A percentile compares a stretch with the other conserved stretches of the same genome.
phyloP scores from a whole-genome alignment of 495 filamentous ascomycete genomes.

The Gamarada debralockiae region DNA sequence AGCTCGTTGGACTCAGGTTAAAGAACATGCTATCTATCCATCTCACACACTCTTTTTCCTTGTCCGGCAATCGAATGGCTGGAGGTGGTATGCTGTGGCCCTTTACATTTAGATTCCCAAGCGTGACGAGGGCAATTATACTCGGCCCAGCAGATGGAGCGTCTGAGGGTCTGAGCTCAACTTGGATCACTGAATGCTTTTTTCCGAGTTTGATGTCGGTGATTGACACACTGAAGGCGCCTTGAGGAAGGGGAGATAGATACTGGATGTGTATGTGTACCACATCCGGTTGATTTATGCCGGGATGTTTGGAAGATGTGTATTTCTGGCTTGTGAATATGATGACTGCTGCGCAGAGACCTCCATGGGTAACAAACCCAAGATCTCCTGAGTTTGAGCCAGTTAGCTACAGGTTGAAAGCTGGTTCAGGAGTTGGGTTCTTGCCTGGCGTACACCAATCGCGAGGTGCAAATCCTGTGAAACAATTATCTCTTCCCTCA shows the following conservation, averaged over 20 bases:
- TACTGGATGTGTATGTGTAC: not conserved
- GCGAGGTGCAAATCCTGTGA: not conserved
- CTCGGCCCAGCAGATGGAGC: not conserved
- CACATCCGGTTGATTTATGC: not conserved
- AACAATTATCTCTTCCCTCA: not conserved
- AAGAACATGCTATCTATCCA: not conserved
- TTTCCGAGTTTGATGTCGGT: not conserved
- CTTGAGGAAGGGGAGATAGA: not conserved
- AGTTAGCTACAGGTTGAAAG: too few species aligned
- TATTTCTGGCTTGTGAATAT: not conserved
- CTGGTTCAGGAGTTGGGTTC: too few species aligned
- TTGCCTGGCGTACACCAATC: not conserved
- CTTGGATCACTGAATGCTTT: not conserved
- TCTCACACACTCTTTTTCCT: not conserved
- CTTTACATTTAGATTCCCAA: not conserved
- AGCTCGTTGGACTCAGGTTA: not conserved
- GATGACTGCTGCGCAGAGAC: not conserved
- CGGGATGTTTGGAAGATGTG: not conserved
- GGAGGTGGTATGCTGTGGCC: not conserved
- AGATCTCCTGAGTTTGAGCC: too few species aligned
- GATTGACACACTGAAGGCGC: not conserved
- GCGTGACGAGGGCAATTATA: not conserved
- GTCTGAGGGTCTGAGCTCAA: not conserved
- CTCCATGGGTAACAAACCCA: not conserved
- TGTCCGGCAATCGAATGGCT: not conserved